Percentiles rank a stretch among this genome's conserved stretches.
These are phyloP conservation scores for Maudiozyma serrabonitensis DNA, from an alignment of 805 yeast species.

Conservation along the genomic window DNA sequence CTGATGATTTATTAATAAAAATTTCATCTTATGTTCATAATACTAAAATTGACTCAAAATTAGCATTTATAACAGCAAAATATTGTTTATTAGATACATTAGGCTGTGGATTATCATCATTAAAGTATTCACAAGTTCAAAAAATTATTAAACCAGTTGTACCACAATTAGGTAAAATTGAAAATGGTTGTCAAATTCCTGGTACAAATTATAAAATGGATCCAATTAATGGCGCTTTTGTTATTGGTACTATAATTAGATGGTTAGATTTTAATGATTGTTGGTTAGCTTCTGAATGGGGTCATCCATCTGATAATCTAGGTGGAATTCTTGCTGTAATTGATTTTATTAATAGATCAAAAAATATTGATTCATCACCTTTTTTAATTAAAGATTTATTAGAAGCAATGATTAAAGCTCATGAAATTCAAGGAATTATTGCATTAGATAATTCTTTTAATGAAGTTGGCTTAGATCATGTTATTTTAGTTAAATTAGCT, in stretches of 20 bases:
- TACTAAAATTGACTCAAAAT: slow-evolving; percentile 34
- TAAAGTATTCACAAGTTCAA: slow-evolving; percentile 42
- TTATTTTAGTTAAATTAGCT: slow-evolving; percentile 48
- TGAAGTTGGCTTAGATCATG: slow-evolving; percentile 52
- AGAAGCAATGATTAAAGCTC: slow-evolving; percentile 52
- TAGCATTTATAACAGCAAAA: slow-evolving; percentile 46
- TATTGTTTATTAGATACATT: slow-evolving; percentile 47
- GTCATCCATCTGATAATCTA: slow-evolving; percentile 53
- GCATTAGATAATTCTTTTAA: slow-evolving; percentile 55
- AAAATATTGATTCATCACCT: slow-evolving; percentile 20
- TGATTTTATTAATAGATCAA: slow-evolving; percentile 40
- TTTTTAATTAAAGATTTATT: slow-evolving; percentile 43
- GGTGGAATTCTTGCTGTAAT: slow-evolving; percentile 53
- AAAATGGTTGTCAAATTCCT: slow-evolving; percentile 45
- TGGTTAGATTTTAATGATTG: slow-evolving; percentile 58
- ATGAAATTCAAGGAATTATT: slow-evolving; percentile 50
- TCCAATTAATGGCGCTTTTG: slow-evolving; percentile 50
- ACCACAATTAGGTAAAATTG: slow-evolving; percentile 37
- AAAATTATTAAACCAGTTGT: slow-evolving; percentile 46
- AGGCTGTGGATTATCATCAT: slow-evolving; percentile 53
- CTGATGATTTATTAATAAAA: slow-evolving; percentile 40
- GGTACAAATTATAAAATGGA: slow-evolving; percentile 44
- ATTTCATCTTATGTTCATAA: slow-evolving; percentile 43
- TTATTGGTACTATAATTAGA: slow-evolving; percentile 46
- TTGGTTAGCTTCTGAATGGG: slow-evolving; percentile 66